Conservation (phyloP, 176 grass and related monocot genomes). For the Eragrostis curvula region DNA sequence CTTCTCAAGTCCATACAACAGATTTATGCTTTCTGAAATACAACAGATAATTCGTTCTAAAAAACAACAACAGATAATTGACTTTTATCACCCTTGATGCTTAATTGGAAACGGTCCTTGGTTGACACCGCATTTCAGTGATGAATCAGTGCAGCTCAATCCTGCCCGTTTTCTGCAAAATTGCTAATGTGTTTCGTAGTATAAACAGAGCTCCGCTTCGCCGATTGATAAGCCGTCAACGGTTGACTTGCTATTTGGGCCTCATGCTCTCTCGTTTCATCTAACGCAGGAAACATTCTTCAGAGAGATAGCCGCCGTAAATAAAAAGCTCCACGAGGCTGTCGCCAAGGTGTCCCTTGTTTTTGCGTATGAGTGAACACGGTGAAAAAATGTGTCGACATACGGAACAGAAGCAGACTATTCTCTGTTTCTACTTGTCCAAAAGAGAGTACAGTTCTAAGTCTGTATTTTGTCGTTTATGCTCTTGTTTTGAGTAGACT, state of each 20-base stretch:
- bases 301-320: conserved; percentile 19
- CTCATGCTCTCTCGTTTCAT: conserved; percentile 26
- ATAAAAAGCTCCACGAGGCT: neutral
- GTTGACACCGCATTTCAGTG: neutral
- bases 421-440: conserved; percentile 9
- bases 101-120: neutral
- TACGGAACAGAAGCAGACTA: conserved; percentile 19
- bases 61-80: neutral
- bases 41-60: neutral
- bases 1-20: neutral
- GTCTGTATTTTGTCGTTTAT: conserved; percentile 4
- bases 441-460: conserved; percentile 9
- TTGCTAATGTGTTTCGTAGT: neutral
- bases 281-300: conserved; percentile 53
- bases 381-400: conserved; percentile 28
- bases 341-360: neutral
- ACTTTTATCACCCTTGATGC: neutral
- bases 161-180: neutral
- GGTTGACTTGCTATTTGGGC: neutral
- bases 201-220: neutral
- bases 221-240: conserved; percentile 5
- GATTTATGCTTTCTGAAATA: neutral
- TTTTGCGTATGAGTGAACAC: conserved; percentile 31
- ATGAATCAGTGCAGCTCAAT: neutral
- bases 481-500: conserved; percentile 11